Evolutionary conservation across 1,139 yeast genomes (phyloP), one percentile per base, ranked within the genome.

Genomic region (Yamadazyma dendronema): DNA sequence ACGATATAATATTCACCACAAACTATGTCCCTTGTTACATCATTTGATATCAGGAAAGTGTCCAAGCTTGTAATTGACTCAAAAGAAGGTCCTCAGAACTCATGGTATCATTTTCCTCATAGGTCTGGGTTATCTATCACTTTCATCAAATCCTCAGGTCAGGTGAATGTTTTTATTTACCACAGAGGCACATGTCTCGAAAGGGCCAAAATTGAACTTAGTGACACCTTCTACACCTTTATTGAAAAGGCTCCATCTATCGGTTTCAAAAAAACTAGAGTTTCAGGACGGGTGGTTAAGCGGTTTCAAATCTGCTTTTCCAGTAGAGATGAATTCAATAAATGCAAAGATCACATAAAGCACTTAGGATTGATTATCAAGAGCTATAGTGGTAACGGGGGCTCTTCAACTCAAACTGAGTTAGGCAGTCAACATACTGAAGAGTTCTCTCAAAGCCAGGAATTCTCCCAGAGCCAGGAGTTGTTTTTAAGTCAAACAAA

Each of bases 31-130:
- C 11, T 36, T n/a, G 39, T 36, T 4, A 17, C 33, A 11, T 31
- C 42, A 2, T 48, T 46, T 33, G 40, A 33, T 13, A 36, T 47
- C 9, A 37, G 44, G 28, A 48, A 47, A 36, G 40, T 44, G 30
- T 47, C 52, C 9, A 44, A 39, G 13, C 34, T 36, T 27, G 34
- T 29, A 3, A 23, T n/a, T 4, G 34, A 27, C 16, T 12, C 31
- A 2, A 17, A 17, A 14, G 27, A 35, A 29, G 25, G 13, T 4
- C 28, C 36, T 4, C 14, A 30, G 2, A 43, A 41, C 28, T 11
- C 36, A 4, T 48, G 52, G 52, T 41, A 39, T 32, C 50, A 47
- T 34, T 40, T 35, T 27, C 52, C 52, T 9, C 45, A 48, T 21
- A 36, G 52, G 28, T 34, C 41, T 3, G 40, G 34, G 8, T 35